Evolutionary conservation across 768 basidiomycete species (phyloP).

Genomic region (Mycena chlorophos): DNA sequence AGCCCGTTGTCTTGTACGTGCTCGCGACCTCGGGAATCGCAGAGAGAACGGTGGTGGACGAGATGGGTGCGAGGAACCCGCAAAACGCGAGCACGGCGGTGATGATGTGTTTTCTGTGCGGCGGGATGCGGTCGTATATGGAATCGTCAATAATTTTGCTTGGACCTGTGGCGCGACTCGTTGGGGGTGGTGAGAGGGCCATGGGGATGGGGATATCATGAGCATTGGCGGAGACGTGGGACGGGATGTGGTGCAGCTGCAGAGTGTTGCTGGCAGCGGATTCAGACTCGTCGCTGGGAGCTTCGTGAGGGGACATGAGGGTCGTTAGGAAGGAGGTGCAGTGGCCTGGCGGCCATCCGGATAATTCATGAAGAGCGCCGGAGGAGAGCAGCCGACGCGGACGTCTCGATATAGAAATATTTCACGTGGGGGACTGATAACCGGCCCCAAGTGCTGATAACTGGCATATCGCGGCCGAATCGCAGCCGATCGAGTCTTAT

Average conservation of each 20-base stretch:
- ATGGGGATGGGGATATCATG: neutral
- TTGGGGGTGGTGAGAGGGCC: neutral
- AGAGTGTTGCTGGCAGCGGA: neutral
- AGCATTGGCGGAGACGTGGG: conserved; percentile 1
- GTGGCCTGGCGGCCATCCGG: neutral
- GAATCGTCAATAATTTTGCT: conserved; percentile 14
- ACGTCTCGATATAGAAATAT: too few species aligned
- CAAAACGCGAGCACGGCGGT: conserved; percentile 17
- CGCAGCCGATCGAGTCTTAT: too few species aligned
- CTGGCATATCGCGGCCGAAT: too few species aligned
- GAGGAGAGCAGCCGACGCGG: neutral
- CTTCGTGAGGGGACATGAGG: neutral
- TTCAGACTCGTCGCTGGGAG: neutral
- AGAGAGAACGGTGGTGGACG: conserved; percentile 19
- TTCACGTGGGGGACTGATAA: too few species aligned
- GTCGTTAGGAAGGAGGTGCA: neutral
- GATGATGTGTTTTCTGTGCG: conserved; percentile 14
- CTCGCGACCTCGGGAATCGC: conserved; percentile 21
- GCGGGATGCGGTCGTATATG: conserved; percentile 18
- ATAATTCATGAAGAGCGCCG: conserved; percentile 1
- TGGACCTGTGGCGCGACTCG: neutral
- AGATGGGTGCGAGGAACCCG: conserved; percentile 19
- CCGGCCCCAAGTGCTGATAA: too few species aligned
- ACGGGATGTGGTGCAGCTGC: conserved; percentile 1
- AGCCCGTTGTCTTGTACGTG: conserved; percentile 17